Evolutionary conservation across 441 rosid genomes (phyloP).

Genomic region (Raphanus hybrid): DNA sequence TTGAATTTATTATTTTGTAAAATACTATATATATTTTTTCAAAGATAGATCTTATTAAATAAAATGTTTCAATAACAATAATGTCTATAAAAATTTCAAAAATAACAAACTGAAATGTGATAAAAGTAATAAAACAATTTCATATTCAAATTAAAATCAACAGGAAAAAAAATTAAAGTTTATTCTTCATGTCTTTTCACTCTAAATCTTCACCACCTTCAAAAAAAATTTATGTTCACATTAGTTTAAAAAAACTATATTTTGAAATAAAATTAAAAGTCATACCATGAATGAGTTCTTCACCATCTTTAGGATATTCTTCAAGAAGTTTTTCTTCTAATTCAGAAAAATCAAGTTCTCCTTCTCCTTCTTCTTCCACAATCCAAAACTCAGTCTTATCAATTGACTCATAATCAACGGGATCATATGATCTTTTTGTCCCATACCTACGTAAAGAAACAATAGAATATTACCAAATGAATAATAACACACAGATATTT

Average conservation of each 20-base stretch:
- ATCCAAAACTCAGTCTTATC: slow-evolving; percentile 3
- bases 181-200: neutral
- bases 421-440: neutral
- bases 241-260: neutral
- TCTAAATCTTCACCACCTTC: neutral
- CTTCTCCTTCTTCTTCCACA: neutral
- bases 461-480: too few species aligned
- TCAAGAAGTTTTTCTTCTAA: slow-evolving; percentile 1
- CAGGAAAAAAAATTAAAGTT: neutral
- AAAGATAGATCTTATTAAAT: too few species aligned
- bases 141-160: neutral
- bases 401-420: neutral
- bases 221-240: neutral
- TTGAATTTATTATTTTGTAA: too few species aligned
- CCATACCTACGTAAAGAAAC: neutral
- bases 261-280: neutral
- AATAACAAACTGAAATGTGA: neutral
- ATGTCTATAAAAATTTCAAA: too few species aligned
- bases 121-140: neutral
- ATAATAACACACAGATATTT: too few species aligned
- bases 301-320: neutral
- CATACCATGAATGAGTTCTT: neutral
- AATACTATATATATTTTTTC: too few species aligned
- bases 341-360: neutral
- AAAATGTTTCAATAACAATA: neutral